A percentile compares a stretch with the other conserved stretches of the same genome.
phyloP scores from a whole-genome alignment of 345 rosid species.

The Eucalyptus pauciflora region DNA sequence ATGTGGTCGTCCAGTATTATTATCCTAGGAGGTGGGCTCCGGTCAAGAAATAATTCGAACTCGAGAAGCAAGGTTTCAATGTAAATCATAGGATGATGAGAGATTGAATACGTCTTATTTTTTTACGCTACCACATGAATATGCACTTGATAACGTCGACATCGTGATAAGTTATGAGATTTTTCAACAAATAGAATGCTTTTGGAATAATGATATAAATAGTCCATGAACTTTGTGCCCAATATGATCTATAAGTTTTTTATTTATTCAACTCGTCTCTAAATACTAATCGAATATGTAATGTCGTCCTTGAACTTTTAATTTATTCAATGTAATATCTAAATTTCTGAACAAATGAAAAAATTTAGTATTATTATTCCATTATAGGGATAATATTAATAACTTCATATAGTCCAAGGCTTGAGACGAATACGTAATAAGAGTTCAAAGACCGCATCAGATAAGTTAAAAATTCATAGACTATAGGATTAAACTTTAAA shows the following conservation, averaged over 20 bases:
- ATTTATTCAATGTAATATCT: not conserved
- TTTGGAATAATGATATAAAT: not conserved
- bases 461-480: not conserved
- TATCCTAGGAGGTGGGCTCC: fast-evolving
- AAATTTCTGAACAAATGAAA: no score
- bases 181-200: fast-evolving
- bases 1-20: not conserved
- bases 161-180: fast-evolving
- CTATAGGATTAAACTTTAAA: no score
- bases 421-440: fast-evolving
- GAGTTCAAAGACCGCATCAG: fast-evolving
- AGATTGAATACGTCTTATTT: not conserved
- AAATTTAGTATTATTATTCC: not conserved
- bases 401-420: fast-evolving
- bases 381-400: no score
- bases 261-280: not conserved
- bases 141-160: no score
- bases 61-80: not conserved
- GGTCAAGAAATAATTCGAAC: not conserved
- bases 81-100: fast-evolving
- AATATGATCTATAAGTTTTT: not conserved
- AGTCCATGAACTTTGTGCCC: fast-evolving
- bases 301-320: fast-evolving
- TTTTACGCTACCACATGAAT: not conserved
- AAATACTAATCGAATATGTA: fast-evolving